Evolutionary conservation across 2,329 filamentous ascomycete species (phyloP), one percentile per base, ranked within the genome.

Genomic region (Fusarium buharicum): DNA sequence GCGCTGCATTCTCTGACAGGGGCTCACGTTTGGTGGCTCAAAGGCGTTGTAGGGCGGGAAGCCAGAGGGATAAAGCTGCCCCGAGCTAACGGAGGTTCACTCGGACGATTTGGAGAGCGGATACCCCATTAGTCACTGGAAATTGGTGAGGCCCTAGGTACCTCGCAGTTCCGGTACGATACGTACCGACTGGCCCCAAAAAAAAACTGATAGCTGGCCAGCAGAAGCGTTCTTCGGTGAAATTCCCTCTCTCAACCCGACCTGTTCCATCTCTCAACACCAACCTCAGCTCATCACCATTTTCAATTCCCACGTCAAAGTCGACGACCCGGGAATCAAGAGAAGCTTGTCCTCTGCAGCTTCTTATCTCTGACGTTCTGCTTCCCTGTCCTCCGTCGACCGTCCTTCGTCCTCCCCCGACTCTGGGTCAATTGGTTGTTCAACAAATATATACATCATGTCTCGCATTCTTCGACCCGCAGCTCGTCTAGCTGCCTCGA

Each of bases 401-500:
- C 51, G 46, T 47, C 52, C 50, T 47, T 53, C 46, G 43, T 56
- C 34, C 28, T 57, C 50, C 50, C 22, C 56, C 61, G 57, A 60
- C 49, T 67, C 58, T 54, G 46, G 54, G 55, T 66, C 60, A 69
- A 70, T 68, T 68, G 67, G 55, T 59, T 58, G 14, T 57, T 48
- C 54, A 65, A 60, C 59, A 54, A 55, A 38, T 22, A 36, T 13
- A 14, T 55, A 55, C 69, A 73, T 55, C 71, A 83, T 83, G 81
- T 83, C 81, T 71, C 80, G 81, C 72, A 77, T 81, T 69, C 79
- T 83, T 69, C 81, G 81, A 73, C 81, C 81, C 57, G 80, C 80
- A 64, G 75, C 79, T 72, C 78, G 81, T 66, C 73, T 82, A 73
- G 80, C 80, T 68, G 74, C 77, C 64, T 77, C 79, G 53, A 76